Conservation (phyloP, 2,329 filamentous ascomycete genomes). For the Ophiostoma angusticollis region DNA sequence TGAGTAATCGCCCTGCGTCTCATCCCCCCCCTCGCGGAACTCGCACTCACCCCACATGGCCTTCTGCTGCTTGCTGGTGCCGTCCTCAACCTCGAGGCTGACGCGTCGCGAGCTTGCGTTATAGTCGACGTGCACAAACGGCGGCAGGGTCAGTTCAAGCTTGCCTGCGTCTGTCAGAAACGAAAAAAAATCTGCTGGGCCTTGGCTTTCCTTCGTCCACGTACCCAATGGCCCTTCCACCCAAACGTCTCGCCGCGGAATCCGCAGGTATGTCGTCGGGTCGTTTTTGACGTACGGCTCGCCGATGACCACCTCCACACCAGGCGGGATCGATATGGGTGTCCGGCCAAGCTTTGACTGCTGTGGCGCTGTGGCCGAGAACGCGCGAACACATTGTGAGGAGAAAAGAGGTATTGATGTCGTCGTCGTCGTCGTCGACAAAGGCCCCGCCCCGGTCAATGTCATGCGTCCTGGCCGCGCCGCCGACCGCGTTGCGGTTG, state of each 20-base stretch:
- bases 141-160: conserved; percentile 64
- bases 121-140: conserved; percentile 60
- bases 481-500: too few species aligned
- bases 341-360: conserved; percentile 78
- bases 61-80: conserved; percentile 58
- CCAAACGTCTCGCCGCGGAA: conserved; percentile 54
- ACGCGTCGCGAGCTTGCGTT: conserved; percentile 52
- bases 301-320: conserved; percentile 63
- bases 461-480: too few species aligned
- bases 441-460: too few species aligned
- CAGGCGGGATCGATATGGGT: conserved; percentile 66
- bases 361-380: conserved; percentile 56
- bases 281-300: conserved; percentile 43
- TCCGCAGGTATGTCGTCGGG: conserved; percentile 46
- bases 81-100: conserved; percentile 57
- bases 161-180: conserved; percentile 40
- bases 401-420: background rate
- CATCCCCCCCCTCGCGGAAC: background rate
- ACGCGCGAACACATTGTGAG: conserved; percentile 24
- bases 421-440: conserved; percentile 28
- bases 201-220: too few species aligned
- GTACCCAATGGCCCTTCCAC: conserved; percentile 70
- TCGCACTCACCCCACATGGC: conserved; percentile 81
- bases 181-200: too few species aligned
- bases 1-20: background rate